A percentile compares a stretch with the other conserved stretches of the same genome.
These are phyloP conservation scores for Pseudogymnoascus sp. DNA, from an alignment of 2,329 filamentous ascomycete species.

Conservation along the genomic window DNA sequence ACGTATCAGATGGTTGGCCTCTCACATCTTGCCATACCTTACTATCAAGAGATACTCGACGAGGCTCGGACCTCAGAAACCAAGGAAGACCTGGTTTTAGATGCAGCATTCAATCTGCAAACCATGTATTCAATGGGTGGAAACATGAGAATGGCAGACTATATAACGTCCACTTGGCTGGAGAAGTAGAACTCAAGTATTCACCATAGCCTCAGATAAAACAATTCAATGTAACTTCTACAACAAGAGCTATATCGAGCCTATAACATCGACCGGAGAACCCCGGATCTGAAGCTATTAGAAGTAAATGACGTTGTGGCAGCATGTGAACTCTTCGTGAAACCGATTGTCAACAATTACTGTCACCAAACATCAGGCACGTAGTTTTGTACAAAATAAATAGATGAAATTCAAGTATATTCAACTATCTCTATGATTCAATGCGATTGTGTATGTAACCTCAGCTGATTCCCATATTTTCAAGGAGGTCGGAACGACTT, in stretches of 20 bases:
- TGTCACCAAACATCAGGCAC: not conserved
- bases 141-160: slow-evolving; percentile 51
- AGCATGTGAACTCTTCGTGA: not conserved
- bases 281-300: not conserved
- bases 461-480: slow-evolving; percentile 65
- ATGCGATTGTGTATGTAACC: slow-evolving; percentile 43
- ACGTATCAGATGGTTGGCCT: slow-evolving; percentile 70
- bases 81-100: slow-evolving; percentile 52
- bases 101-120: slow-evolving; percentile 69
- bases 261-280: not conserved
- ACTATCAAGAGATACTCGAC: slow-evolving; percentile 50
- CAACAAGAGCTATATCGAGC: not conserved
- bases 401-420: not conserved
- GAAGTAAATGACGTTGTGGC: not conserved
- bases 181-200: slow-evolving; percentile 29
- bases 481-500: slow-evolving; percentile 53
- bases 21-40: slow-evolving; percentile 61
- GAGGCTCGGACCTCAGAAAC: slow-evolving; percentile 25
- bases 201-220: not conserved
- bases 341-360: not conserved
- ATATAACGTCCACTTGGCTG: slow-evolving; percentile 54
- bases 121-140: slow-evolving; percentile 57
- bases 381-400: not conserved
- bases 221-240: not conserved
- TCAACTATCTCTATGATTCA: not conserved